Evolutionary conservation across 768 basidiomycete species (phyloP).

Genomic region (Clathrus columnatus): DNA sequence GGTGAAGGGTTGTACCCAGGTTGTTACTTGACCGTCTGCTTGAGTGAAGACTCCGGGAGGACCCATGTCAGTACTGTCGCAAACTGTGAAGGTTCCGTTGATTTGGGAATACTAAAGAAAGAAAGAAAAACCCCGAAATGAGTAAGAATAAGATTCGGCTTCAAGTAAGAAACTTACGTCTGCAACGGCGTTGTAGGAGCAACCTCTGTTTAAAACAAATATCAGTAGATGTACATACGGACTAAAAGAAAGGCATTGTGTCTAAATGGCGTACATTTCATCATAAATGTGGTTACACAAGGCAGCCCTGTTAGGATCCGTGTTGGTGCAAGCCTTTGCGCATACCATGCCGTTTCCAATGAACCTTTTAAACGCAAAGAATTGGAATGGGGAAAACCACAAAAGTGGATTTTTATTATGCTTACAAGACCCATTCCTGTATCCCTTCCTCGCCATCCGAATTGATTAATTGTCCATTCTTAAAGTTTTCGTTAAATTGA

Average conservation of each 20-base stretch:
- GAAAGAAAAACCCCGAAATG: not conserved
- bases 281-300: conserved; percentile 15
- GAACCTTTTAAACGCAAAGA: conserved; percentile 4
- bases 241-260: not conserved
- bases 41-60: conserved; percentile 13
- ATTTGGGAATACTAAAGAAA: conserved; percentile 3
- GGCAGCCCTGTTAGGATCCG: conserved; percentile 11
- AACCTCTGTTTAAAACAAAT: conserved; percentile 8
- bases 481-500: not conserved
- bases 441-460: conserved; percentile 8
- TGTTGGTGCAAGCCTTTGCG: conserved; percentile 14
- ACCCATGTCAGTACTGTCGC: conserved; percentile 13
- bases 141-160: not conserved
- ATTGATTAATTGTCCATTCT: not conserved
- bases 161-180: conserved; percentile 2
- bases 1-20: conserved; percentile 10
- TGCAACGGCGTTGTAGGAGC: conserved; percentile 13
- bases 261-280: conserved; percentile 2
- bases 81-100: conserved; percentile 13
- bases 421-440: conserved; percentile 12
- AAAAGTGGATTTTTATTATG: no score
- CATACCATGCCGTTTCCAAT: conserved; percentile 14
- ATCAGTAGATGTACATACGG: not conserved
- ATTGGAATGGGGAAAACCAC: not conserved
- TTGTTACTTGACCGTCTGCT: conserved; percentile 3